Base-by-base conservation (phyloP, 2,329 filamentous ascomycete species). In the Albophoma yamanashiensis region DNA sequence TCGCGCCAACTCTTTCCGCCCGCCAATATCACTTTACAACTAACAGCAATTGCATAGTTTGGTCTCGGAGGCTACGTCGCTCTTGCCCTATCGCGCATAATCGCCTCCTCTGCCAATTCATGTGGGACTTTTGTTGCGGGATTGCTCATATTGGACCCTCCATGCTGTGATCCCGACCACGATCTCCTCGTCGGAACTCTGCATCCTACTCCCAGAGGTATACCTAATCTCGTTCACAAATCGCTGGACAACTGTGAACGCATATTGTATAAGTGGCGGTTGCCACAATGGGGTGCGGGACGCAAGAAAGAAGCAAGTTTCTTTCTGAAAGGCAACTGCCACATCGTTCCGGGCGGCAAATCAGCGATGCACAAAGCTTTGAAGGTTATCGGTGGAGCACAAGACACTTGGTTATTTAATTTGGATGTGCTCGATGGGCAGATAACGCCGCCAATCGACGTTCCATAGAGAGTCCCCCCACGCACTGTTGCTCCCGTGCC, bases 11-110 rank as follows among this genome's bases (percentile, higher is more conserved):
- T 1, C 7, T 8, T 15, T 12, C 7, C 22, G 12, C 3, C 20
- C 42, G 43, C 12, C 45, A 47, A 17, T 27, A 4, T 45, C 14
- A 22, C n/a, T 22, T 22, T 25, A 2, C n/a, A 14, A 45, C 42
- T 45, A n/a, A 45, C 42, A 22, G 9, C 9, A 11, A 2, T 45
- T 14, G 11, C 6, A 9, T 20, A 57, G 59, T 56, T 4, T 60
- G 59, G 59, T 60, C 59, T 2, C 52, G 59, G 59, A 11, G 59
- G 59, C 22, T 55, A 45, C 25, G 27, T 60, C 6, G 20, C 59
- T 2, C 36, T 55, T 1, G 38, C 22, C 17, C 58, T 60, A 36
- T 17, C 56, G 20, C 59, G 42, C 6, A n/a, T 60, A 2, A 45
- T 43, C 6, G 39, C 56, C 20, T 27, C 25, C 7, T 55, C 52